phyloP scores from a whole-genome alignment of 441 rosid genomes.

The Pelargonium fulgidum region DNA sequence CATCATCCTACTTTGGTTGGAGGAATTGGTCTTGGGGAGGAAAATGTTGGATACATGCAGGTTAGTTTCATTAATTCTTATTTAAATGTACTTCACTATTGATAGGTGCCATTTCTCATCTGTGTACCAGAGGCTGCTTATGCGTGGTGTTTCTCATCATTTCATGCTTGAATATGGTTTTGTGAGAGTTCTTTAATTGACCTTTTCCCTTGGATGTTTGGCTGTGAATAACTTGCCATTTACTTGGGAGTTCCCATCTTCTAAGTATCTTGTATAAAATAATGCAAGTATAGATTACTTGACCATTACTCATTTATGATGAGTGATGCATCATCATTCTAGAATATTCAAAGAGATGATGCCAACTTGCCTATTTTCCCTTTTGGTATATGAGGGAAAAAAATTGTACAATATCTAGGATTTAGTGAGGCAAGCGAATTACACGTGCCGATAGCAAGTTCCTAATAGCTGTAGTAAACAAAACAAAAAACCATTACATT shows the following conservation, averaged over 20 bases:
- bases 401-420: not conserved
- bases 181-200: not conserved
- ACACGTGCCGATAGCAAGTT: not conserved
- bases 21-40: conserved; percentile 84
- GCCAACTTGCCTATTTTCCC: not conserved
- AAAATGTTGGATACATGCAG: conserved; percentile 92
- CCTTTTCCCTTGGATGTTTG: not conserved
- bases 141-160: too few species aligned
- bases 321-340: not conserved
- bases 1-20: conserved; percentile 79
- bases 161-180: too few species aligned
- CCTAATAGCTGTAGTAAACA: not conserved
- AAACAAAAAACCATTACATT: not conserved
- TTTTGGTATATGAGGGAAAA: too few species aligned
- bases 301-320: not conserved
- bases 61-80: conserved; percentile 31
- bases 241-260: not conserved
- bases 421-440: not conserved
- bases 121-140: too few species aligned
- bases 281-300: too few species aligned
- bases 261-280: not conserved
- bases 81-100: not conserved
- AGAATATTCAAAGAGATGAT: not conserved
- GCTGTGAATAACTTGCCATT: not conserved
- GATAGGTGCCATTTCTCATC: not conserved